Percentiles rank a stretch among this genome's conserved stretches.
Conservation (phyloP, 495 filamentous ascomycete species). For the Echria macrotheca region DNA sequence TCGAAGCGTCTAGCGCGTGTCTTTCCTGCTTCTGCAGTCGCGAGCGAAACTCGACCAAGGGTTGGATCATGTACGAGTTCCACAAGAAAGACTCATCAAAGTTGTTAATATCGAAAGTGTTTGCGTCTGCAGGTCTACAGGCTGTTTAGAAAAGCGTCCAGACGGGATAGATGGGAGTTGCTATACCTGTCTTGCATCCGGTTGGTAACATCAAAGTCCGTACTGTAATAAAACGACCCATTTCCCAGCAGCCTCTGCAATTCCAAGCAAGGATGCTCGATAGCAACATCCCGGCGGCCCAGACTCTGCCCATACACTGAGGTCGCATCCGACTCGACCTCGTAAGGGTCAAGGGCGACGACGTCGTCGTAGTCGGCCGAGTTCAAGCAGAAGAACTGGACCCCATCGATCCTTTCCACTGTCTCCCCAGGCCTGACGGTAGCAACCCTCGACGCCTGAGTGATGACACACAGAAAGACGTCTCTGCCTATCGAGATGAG, state of each 20-base stretch:
- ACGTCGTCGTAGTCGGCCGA: conserved; percentile 76
- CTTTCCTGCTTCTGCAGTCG: conserved; percentile 68
- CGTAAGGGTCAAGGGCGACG: conserved; percentile 49
- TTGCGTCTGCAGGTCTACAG: conserved; percentile 43
- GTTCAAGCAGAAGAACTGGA: conserved; percentile 92
- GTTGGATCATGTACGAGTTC: conserved; percentile 97
- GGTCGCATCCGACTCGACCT: conserved; percentile 39
- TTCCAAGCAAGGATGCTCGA: conserved; percentile 84
- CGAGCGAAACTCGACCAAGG: conserved; percentile 81
- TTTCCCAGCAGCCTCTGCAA: conserved; percentile 86
- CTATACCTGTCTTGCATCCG: conserved; percentile 82
- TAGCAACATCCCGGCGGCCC: conserved; percentile 57
- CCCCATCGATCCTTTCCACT: conserved; percentile 76
- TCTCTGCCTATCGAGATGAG: conserved; percentile 79
- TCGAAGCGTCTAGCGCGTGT: conserved; percentile 69
- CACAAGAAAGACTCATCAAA: conserved; percentile 88
- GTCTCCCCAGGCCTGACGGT: conserved; percentile 80
- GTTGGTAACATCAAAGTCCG: conserved; percentile 93
- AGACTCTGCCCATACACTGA: conserved; percentile 53
- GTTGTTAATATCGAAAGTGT: conserved; percentile 72
- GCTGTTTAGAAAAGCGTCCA: not conserved
- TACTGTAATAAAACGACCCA: conserved; percentile 97
- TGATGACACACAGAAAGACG: conserved; percentile 91
- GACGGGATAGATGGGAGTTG: not conserved
- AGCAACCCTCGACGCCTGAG: conserved; percentile 67